phyloP scores from a whole-genome alignment of 306 rosid genomes.

The Cucurbita ficifolia region DNA sequence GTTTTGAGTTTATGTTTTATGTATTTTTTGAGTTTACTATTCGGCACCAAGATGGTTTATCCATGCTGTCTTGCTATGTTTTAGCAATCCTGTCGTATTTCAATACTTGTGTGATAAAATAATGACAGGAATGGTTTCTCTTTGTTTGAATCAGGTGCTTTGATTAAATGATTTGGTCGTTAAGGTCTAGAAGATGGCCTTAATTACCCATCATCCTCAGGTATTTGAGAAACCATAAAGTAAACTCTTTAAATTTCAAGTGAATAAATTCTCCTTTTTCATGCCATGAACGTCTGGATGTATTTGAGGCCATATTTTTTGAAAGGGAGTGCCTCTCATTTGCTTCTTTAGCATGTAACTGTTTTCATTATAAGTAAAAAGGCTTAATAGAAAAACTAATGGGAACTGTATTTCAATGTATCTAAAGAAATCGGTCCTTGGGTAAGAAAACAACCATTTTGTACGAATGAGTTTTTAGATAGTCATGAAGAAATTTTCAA shows the following conservation, averaged over 20 bases:
- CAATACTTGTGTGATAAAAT: not conserved
- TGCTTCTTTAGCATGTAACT: not conserved
- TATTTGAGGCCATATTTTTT: not conserved
- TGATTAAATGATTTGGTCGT: constrained; percentile 36
- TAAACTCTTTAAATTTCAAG: not conserved
- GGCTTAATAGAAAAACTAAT: not conserved
- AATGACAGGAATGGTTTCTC: not conserved
- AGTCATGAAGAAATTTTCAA: not conserved
- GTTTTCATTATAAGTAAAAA: not conserved
- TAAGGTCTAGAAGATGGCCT: constrained; percentile 46
- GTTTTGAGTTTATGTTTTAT: not conserved
- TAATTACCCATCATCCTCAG: constrained; percentile 67
- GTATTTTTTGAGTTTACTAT: not conserved
- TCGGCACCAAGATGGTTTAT: not conserved
- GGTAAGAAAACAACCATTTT: not conserved
- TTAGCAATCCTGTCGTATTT: not conserved
- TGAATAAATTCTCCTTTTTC: not conserved
- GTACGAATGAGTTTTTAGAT: not conserved
- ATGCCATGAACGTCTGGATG: not conserved
- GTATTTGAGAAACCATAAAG: constrained; percentile 21
- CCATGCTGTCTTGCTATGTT: not conserved
- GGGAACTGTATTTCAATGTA: not conserved
- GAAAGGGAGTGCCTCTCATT: not conserved
- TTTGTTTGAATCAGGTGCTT: constrained; percentile 21
- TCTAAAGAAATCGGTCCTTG: not conserved